Evolutionary conservation across 2,329 filamentous ascomycete species (phyloP).

Genomic region (Xylaria sp.): DNA sequence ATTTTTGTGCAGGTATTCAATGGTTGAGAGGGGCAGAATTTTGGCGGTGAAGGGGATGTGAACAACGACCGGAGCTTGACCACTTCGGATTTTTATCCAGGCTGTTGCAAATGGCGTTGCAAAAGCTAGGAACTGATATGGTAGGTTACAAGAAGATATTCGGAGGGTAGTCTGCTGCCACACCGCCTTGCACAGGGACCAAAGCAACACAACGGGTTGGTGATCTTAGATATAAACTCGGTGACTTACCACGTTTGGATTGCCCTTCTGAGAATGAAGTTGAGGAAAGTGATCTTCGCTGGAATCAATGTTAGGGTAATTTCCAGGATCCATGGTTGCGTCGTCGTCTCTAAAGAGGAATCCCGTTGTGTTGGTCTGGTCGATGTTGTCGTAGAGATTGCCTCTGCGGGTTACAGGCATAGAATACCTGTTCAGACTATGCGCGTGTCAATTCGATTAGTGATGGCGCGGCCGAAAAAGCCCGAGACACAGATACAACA

Average conservation of each 20-base stretch:
- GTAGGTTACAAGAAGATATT: neutral
- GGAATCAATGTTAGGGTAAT: conserved; percentile 76
- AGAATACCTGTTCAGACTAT: conserved; percentile 87
- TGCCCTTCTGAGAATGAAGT: conserved; percentile 72
- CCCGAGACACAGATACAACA: neutral
- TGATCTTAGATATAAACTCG: neutral
- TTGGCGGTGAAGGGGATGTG: conserved; percentile 25
- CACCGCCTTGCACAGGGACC: neutral
- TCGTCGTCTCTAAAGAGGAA: conserved; percentile 90
- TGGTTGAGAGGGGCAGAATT: conserved; percentile 18
- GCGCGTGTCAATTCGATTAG: conserved; percentile 38
- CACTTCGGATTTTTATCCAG: neutral
- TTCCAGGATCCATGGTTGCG: conserved; percentile 70
- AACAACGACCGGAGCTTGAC: neutral
- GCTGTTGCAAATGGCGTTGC: neutral
- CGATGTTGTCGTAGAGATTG: conserved; percentile 76
- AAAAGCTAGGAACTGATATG: neutral
- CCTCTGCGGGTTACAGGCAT: conserved; percentile 85
- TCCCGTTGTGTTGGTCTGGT: conserved; percentile 85
- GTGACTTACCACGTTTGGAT: conserved; percentile 58
- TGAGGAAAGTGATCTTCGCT: conserved; percentile 90
- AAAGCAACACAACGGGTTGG: neutral
- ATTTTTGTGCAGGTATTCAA: conserved; percentile 18
- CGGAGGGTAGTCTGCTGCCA: neutral
- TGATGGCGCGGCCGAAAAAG: neutral